Evolutionary conservation across 257 asterid species (phyloP), one percentile per base, ranked within the genome.

Genomic region (Misopates orontium): DNA sequence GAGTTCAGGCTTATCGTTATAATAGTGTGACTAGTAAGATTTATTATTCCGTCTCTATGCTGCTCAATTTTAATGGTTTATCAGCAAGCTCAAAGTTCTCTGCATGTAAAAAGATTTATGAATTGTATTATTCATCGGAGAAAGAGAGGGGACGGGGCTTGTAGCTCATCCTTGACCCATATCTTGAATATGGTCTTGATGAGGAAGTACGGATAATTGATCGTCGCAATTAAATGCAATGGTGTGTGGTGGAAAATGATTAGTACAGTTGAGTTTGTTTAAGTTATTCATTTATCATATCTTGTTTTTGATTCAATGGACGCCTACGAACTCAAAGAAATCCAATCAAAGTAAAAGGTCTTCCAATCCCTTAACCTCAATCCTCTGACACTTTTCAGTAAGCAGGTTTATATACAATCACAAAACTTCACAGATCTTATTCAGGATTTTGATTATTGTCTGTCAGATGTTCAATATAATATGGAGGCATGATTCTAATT

Each of bases 401-500:
- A 10, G 15, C 11, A 3, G 16, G 9, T 11, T 10, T 28, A 25
- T 18, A 1, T 1, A 31, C 25, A 24, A 41, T 15, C 42, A 10
- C 42, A 17, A 56, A 25, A 66, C 18, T 68, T 59, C 41, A 41
- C 44, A 21, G 40, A 53, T 44, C n/a, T 28, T 16, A 66, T 40
- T 13, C 10, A 6, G 10, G 32, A 22, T 55, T n/a, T n/a, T 2
- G 8, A 24, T 42, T 41, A 13, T 49, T 50, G 57, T 64, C 41
- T 63, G 52, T 21, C 25, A 32, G 8, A 58, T 52, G 32, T 40
- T 65, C 42, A 56, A 63, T 16, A 60, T 23, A 17, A n/a, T n/a
- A n/a, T n/a, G 19, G 51, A 45, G 62, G 56, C 60, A 62, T 50
- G 39, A 9, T 61, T 39, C 49, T 44, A 4, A 60, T 67, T 21